Evolutionary conservation across 2,329 filamentous ascomycete genomes (phyloP).

Genomic region (Trichoderma citrinoviride): DNA sequence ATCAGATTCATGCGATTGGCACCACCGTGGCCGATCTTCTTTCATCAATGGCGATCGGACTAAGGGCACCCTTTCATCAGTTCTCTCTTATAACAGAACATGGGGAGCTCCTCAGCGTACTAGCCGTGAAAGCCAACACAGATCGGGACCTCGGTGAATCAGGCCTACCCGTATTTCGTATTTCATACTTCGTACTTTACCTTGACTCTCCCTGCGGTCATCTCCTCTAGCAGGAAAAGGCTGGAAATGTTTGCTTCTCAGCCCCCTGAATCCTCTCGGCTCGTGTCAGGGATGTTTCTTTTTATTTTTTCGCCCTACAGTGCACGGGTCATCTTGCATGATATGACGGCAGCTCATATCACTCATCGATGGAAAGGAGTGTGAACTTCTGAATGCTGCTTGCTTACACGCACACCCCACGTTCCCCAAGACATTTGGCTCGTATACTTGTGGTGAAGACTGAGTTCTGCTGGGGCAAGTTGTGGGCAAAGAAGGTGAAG

Average conservation of each 20-base stretch:
- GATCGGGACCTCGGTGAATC: background rate
- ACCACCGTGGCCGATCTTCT: too few relatives aligned
- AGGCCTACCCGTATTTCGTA: background rate
- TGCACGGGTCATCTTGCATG: constrained; percentile 17
- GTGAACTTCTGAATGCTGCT: background rate
- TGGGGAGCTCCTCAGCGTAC: too few relatives aligned
- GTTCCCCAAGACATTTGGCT: background rate
- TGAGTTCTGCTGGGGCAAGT: background rate
- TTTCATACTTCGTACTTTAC: background rate
- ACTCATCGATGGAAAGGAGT: background rate
- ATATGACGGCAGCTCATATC: background rate
- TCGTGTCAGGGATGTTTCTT: background rate
- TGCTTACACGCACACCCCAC: background rate
- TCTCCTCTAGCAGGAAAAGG: background rate
- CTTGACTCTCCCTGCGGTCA: too few relatives aligned
- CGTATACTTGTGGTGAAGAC: background rate
- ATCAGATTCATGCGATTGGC: too few relatives aligned
- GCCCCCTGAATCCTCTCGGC: background rate
- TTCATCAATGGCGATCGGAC: too few relatives aligned
- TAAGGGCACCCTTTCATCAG: too few relatives aligned
- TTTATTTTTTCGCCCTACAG: background rate
- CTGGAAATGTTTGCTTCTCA: background rate
- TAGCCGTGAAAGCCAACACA: background rate
- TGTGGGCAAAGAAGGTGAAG: background rate
- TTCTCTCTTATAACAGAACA: background rate